A percentile compares a stretch with the other conserved stretches of the same genome.
These are phyloP conservation scores for Ammopiptanthus mongolicus DNA, from an alignment of 306 rosid genomes.

Conservation along the genomic window DNA sequence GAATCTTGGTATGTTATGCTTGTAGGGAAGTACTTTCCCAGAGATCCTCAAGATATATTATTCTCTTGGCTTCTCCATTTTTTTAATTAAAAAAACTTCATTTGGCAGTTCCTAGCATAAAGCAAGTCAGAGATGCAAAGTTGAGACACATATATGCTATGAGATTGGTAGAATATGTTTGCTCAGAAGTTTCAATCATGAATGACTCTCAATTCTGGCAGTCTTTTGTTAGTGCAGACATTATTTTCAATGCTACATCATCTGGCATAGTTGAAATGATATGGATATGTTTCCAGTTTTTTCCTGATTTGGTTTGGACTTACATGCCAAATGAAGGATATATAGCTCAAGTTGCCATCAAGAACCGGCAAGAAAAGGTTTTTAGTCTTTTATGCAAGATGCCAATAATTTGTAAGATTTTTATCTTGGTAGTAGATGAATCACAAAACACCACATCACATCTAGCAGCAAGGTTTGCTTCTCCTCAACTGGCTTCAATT, in stretches of 20 bases:
- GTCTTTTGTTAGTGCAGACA: conserved; percentile 13
- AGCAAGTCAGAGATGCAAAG: conserved; percentile 37
- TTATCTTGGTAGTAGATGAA: conserved; percentile 18
- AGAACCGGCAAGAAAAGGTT: conserved; percentile 40
- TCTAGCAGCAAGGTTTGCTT: conserved; percentile 42
- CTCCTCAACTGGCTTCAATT: conserved; percentile 29
- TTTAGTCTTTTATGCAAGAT: conserved; percentile 33
- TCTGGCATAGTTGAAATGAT: conserved; percentile 48
- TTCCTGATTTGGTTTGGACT: conserved; percentile 46
- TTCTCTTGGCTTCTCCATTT: not conserved
- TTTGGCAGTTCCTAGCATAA: conserved; percentile 47
- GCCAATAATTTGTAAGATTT: conserved; percentile 28
- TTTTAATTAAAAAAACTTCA: not conserved
- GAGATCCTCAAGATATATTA: not conserved
- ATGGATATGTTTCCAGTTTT: conserved; percentile 27
- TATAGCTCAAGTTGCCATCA: conserved; percentile 32
- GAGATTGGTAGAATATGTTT: conserved; percentile 34
- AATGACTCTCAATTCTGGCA: conserved; percentile 21
- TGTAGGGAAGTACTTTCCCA: not conserved
- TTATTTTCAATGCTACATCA: conserved; percentile 23
- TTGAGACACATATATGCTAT: conserved; percentile 34
- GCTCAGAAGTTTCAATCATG: conserved; percentile 11
- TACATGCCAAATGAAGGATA: conserved; percentile 25
- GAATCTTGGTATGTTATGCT: conserved; percentile 20
- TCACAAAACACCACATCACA: conserved; percentile 43